Conservation (phyloP, 768 basidiomycete genomes). For the Terana coerulea region DNA sequence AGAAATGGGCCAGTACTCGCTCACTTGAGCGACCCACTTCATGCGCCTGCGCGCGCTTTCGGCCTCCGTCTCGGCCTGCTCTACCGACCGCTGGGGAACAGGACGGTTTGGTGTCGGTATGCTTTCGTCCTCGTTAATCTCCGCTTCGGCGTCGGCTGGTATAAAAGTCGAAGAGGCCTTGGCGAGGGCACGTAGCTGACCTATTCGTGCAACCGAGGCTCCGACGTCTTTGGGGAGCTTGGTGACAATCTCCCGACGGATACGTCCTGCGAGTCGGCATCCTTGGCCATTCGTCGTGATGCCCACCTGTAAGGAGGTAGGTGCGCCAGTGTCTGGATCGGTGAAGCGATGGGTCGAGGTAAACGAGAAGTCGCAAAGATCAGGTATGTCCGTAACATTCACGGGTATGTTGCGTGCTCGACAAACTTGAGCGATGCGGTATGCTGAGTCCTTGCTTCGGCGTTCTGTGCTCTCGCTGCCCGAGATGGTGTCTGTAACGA, state of each 20-base stretch:
- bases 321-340: slow-evolving; percentile 39
- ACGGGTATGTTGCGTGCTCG: slow-evolving; percentile 60
- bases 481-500: slow-evolving; percentile 77
- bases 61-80: slow-evolving; percentile 35
- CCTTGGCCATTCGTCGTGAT: slow-evolving; percentile 92
- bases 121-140: slow-evolving; percentile 49
- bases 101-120: slow-evolving; percentile 66
- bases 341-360: slow-evolving; percentile 80
- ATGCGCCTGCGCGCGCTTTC: slow-evolving; percentile 57
- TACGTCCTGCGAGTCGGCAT: slow-evolving; percentile 75
- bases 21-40: slow-evolving; percentile 93
- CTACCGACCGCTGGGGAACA: slow-evolving; percentile 46
- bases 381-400: slow-evolving; percentile 85
- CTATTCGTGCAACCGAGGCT: slow-evolving; percentile 69
- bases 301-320: slow-evolving; percentile 65
- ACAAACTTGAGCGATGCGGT: slow-evolving; percentile 53
- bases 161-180: slow-evolving; percentile 24
- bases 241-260: slow-evolving; percentile 80
- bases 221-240: slow-evolving; percentile 71
- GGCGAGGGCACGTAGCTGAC: slow-evolving; percentile 59
- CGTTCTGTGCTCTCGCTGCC: slow-evolving; percentile 26
- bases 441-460: slow-evolving; percentile 52
- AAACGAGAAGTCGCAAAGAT: slow-evolving; percentile 88
- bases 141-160: slow-evolving; percentile 34
- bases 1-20: slow-evolving; percentile 92